Evolutionary conservation across 129 eudicot species (phyloP), one percentile per base, ranked within the genome.

Genomic region (Chrysanthemum makinoi): DNA sequence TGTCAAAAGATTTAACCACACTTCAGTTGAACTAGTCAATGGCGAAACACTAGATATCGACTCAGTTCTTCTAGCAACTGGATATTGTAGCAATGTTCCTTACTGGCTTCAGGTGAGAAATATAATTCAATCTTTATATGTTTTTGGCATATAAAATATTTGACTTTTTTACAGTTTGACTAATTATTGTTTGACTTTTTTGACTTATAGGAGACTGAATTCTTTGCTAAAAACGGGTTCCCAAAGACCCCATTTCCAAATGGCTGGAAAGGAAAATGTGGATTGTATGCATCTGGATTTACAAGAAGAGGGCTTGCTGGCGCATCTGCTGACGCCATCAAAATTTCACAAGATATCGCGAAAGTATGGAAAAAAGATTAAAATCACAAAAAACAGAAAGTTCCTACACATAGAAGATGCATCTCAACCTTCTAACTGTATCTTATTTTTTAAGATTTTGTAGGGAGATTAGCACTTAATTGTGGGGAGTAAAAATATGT

Each of bases 241-340:
- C 98, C 96, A 15, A 94, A 82, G 65, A 63, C 95, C 16, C 87
- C 90, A 72, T 89, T 87, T 74, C 95, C 96, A 19, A 82, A 87
- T 47, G 87, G 90, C 1, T 94, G 98, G 98, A 94, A 94, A 49
- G 96, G 98, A 72, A 86, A 94, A 49, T 64, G 75, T 62, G 98
- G 98, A 10, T 78, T 94, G 6, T 94, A 94, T 79, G 96, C 98
- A 2, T 88, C 84, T 2, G 98, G 98, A 9, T 94, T 94, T 78
- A 89, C 98, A 60, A 89, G 90, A 90, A 84, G 80, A 86, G 98
- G 98, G 72, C 92, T 94, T 0, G 74, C 96, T 30, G 96, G 98
- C 74, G 95, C 89, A 52, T 84, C 95, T 65, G 83, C 80, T 50
- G 98, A 94, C 52, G 98, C 98, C 16, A 49, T 82, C 2, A 89